Evolutionary conservation across 305 asterid genomes (phyloP).

Genomic region (Solanum hybrid): DNA sequence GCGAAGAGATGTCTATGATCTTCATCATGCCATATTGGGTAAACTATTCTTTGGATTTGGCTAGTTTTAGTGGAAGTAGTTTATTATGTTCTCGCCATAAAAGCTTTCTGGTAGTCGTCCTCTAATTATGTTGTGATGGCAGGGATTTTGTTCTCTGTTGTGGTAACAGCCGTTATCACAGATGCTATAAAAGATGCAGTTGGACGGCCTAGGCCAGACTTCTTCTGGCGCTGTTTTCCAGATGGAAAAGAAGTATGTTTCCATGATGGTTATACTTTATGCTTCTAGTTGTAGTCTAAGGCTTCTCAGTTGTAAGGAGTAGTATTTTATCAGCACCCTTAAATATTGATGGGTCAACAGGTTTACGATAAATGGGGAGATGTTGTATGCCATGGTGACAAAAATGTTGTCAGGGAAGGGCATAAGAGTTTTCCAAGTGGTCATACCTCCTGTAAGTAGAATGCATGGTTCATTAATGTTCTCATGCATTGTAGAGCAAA

Average conservation of each 20-base stretch:
- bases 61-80: background rate
- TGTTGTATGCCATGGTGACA: conserved; percentile 68
- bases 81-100: background rate
- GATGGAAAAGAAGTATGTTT: conserved; percentile 65
- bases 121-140: conserved; percentile 7
- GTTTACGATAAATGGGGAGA: conserved; percentile 64
- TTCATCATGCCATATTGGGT: conserved; percentile 77
- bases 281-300: background rate
- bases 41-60: conserved; percentile 6
- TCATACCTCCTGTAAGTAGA: conserved; percentile 73
- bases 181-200: conserved; percentile 66
- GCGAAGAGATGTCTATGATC: conserved; percentile 68
- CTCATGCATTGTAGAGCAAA: background rate
- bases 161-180: conserved; percentile 62
- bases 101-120: background rate
- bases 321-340: background rate
- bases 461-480: background rate
- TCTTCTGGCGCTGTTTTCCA: conserved; percentile 96
- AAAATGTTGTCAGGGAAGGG: conserved; percentile 43
- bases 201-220: conserved; percentile 91
- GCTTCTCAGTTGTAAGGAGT: background rate
- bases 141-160: conserved; percentile 60
- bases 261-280: background rate
- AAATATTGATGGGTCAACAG: conserved; percentile 27
- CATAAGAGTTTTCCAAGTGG: conserved; percentile 92